Percentiles rank a stretch among this genome's conserved stretches.
Conservation (phyloP, 257 asterid genomes). For the Mitragyna speciosa region DNA sequence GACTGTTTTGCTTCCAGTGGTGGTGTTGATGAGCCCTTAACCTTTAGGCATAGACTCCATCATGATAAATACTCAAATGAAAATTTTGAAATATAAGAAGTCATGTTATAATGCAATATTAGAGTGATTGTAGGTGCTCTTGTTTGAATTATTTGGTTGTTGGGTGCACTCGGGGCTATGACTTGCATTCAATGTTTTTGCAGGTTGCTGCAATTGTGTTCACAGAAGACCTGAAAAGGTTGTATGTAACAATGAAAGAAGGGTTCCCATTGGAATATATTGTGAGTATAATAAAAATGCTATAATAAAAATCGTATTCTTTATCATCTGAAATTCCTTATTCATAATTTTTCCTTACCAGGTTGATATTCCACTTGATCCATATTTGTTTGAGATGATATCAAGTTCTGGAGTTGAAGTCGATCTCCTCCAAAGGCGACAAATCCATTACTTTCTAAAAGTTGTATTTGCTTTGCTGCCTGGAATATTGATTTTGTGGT, state of each 20-base stretch:
- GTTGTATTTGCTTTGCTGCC: constrained; percentile 79
- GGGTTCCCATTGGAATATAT: constrained; percentile 92
- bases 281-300: constrained; percentile 52
- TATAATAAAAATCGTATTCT: constrained; percentile 11
- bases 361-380: constrained; percentile 99
- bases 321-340: constrained; percentile 19
- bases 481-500: constrained; percentile 80
- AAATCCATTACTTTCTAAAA: constrained; percentile 83
- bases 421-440: constrained; percentile 88
- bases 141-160: background rate
- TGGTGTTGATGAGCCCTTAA: background rate
- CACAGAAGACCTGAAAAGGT: constrained; percentile 92
- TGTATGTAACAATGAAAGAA: constrained; percentile 93
- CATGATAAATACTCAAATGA: background rate
- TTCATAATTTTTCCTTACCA: constrained; percentile 31
- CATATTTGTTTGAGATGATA: constrained; percentile 89
- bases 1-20: constrained; percentile 9
- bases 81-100: background rate
- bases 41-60: background rate
- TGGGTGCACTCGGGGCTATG: background rate
- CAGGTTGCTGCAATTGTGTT: constrained; percentile 96
- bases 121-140: constrained; percentile 4
- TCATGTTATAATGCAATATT: background rate
- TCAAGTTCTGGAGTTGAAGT: constrained; percentile 89
- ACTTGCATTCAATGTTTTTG: constrained; percentile 7